These are phyloP conservation scores for Candida freyschussii DNA, from an alignment of 1,139 yeast species.

Conservation along the genomic window DNA sequence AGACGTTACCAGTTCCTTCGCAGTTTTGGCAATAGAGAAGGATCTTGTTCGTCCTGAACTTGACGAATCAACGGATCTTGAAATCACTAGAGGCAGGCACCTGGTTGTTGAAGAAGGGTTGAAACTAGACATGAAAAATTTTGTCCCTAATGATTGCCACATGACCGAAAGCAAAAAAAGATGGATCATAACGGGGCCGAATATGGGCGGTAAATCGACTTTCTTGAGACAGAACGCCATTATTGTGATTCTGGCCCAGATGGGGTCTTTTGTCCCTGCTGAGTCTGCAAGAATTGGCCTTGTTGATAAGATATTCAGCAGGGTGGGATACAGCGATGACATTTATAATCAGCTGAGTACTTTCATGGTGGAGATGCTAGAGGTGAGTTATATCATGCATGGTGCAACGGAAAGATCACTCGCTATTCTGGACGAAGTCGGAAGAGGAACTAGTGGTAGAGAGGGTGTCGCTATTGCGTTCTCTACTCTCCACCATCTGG, in stretches of 20 bases:
- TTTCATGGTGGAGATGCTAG: slow-evolving; percentile 98
- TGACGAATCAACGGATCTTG: slow-evolving; percentile 40
- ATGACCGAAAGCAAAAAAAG: slow-evolving; percentile 33
- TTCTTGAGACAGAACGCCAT: slow-evolving; percentile 84
- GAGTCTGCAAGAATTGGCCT: slow-evolving; percentile 63
- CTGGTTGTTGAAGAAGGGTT: slow-evolving; percentile 83
- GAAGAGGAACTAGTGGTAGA: slow-evolving; percentile 86
- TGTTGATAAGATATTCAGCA: slow-evolving; percentile 80
- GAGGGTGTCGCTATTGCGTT: slow-evolving; percentile 92
- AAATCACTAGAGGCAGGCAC: slow-evolving; percentile 66
- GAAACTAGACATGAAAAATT: slow-evolving; percentile 36
- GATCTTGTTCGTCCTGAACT: slow-evolving; percentile 64
- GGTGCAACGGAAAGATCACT: slow-evolving; percentile 74
- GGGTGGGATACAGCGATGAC: slow-evolving; percentile 92
- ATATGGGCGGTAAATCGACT: slow-evolving; percentile 97
- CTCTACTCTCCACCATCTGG: slow-evolving; percentile 63
- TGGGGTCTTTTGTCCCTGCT: slow-evolving; percentile 89
- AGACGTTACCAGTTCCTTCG: slow-evolving; percentile 73
- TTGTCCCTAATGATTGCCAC: slow-evolving; percentile 61
- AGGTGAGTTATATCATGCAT: slow-evolving; percentile 72
- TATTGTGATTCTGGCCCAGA: slow-evolving; percentile 79
- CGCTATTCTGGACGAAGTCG: slow-evolving; percentile 93
- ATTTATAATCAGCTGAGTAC: slow-evolving; percentile 83
- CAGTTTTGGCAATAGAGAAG: slow-evolving; percentile 61
- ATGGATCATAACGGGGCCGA: slow-evolving; percentile 92